Conservation (phyloP, 2,329 filamentous ascomycete genomes). For the Camptophora hylomeconis region DNA sequence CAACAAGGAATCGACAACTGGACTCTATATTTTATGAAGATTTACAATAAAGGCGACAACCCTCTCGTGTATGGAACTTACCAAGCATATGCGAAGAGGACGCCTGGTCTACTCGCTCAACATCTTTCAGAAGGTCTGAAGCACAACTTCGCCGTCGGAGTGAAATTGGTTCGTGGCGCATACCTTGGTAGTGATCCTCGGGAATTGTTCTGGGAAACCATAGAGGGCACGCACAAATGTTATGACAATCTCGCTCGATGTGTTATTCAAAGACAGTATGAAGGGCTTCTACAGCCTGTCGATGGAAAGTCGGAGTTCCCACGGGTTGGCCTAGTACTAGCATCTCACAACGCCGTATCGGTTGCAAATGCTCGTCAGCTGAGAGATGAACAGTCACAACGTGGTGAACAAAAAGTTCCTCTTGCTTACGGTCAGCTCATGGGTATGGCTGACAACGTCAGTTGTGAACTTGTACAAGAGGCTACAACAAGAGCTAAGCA, state of each 20-base stretch:
- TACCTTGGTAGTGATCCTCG: conserved; percentile 60
- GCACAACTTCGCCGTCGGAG: conserved; percentile 53
- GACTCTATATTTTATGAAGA: conserved; percentile 63
- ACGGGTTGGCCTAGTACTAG: conserved; percentile 53
- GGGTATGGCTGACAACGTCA: conserved; percentile 51
- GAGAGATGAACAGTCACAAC: conserved; percentile 31
- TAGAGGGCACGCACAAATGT: conserved; percentile 54
- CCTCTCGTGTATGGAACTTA: conserved; percentile 71
- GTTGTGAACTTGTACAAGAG: conserved; percentile 38
- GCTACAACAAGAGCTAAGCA: conserved; percentile 24
- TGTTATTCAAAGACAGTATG: conserved; percentile 53
- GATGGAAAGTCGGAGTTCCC: conserved; percentile 38
- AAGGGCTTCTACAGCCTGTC: conserved; percentile 35
- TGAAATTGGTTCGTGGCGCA: conserved; percentile 65
- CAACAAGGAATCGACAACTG: conserved; percentile 71
- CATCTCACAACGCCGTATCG: conserved; percentile 68
- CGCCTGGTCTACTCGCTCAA: conserved; percentile 40
- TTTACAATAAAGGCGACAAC: conserved; percentile 54
- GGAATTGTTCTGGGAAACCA: conserved; percentile 57
- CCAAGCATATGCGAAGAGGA: conserved; percentile 60
- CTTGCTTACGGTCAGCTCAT: conserved; percentile 44
- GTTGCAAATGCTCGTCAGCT: conserved; percentile 43
- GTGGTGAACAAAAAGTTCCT: conserved; percentile 30
- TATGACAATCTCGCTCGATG: conserved; percentile 61
- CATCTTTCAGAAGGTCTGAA: conserved; percentile 48